Percentiles rank a stretch among this genome's conserved stretches.
Conservation (phyloP, 768 basidiomycete species). For the Boletus pseudo-olivaceus region DNA sequence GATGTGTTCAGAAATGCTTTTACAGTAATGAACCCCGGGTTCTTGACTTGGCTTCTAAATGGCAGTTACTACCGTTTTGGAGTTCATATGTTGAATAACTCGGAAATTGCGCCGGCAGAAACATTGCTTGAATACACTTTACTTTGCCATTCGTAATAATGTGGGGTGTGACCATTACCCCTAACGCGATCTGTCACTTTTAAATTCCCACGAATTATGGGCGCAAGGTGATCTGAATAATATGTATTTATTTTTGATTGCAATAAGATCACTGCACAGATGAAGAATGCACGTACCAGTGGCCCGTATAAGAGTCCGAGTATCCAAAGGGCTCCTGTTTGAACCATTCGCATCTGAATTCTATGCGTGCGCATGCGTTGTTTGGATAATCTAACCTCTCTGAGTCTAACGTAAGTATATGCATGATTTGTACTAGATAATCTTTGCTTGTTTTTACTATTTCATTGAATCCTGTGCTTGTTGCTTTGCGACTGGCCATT, state of each 20-base stretch:
- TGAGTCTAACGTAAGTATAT: not conserved
- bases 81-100: no score
- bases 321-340: not conserved
- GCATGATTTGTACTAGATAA: not conserved
- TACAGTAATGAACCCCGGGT: not conserved
- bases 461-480: conserved; percentile 13
- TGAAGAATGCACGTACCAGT: not conserved
- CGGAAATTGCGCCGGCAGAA: no score
- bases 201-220: no score
- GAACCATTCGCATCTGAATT: not conserved
- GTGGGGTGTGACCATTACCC: no score
- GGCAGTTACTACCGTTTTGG: not conserved
- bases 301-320: not conserved
- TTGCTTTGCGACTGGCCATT: not conserved
- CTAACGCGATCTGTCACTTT: no score
- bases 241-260: no score
- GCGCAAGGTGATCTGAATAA: no score
- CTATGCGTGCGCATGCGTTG: not conserved
- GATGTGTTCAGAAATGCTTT: not conserved
- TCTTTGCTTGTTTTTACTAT: not conserved
- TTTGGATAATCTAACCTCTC: not conserved
- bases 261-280: no score
- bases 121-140: no score
- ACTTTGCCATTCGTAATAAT: no score
- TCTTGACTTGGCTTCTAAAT: not conserved